Percentiles rank a stretch among this genome's conserved stretches.
phyloP scores from a whole-genome alignment of 495 filamentous ascomycete species.

The Penicillium paxilli region DNA sequence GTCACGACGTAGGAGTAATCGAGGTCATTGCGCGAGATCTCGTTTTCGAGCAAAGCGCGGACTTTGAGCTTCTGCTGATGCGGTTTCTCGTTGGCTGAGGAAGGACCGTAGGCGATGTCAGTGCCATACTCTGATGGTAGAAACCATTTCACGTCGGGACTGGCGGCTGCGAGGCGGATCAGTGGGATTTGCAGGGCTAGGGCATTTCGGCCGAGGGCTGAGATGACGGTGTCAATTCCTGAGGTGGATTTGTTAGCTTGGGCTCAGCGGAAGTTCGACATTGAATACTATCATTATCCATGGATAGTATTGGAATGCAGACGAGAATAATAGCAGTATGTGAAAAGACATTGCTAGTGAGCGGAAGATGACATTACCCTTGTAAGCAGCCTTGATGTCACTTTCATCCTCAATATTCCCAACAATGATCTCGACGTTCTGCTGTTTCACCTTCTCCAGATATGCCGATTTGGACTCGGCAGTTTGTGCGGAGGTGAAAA shows the following conservation, averaged over 20 bases:
- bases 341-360: no score
- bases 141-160: conserved; percentile 60
- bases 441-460: conserved; percentile 42
- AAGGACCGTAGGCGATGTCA: conserved; percentile 65
- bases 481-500: conserved; percentile 63
- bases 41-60: conserved; percentile 54
- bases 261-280: no score
- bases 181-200: conserved; percentile 60
- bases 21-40: conserved; percentile 41
- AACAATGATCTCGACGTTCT: conserved; percentile 57
- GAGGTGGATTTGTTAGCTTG: not conserved
- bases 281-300: no score
- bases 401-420: conserved; percentile 56
- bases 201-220: conserved; percentile 59
- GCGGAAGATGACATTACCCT: conserved; percentile 29
- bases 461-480: conserved; percentile 36
- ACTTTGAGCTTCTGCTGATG: conserved; percentile 71
- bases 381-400: conserved; percentile 54
- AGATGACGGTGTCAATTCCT: conserved; percentile 66
- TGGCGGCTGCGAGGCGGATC: conserved; percentile 56
- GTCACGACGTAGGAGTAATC: conserved; percentile 66
- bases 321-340: no score
- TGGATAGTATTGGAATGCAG: no score
- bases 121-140: conserved; percentile 75
- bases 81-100: conserved; percentile 60